Percentiles rank a stretch among this genome's conserved stretches.
phyloP scores from a whole-genome alignment of 441 rosid genomes.

The Populus trichocarpa region DNA sequence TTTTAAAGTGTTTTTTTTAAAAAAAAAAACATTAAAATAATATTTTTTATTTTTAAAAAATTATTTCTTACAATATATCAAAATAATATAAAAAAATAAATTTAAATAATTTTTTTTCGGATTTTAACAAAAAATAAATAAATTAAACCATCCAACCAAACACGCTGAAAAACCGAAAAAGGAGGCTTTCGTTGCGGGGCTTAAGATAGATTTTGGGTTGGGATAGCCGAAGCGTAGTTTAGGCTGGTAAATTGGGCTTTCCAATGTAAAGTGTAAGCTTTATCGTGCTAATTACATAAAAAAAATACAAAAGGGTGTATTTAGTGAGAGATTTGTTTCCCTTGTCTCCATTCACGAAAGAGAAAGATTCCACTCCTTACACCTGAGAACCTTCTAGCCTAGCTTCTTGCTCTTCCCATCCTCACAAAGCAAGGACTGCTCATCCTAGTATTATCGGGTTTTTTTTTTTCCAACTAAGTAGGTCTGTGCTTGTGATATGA shows the following conservation, averaged over 20 bases:
- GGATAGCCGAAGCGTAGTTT: constrained; percentile 16
- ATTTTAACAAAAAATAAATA: too few species aligned
- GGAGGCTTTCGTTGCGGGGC: neutral
- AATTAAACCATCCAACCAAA: too few species aligned
- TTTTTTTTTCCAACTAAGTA: neutral
- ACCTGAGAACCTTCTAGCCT: neutral
- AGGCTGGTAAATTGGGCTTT: constrained; percentile 22
- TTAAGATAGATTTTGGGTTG: neutral
- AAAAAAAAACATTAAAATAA: too few species aligned
- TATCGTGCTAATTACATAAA: constrained; percentile 25
- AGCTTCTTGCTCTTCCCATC: too few species aligned
- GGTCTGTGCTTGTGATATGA: constrained; percentile 7
- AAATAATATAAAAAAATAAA: too few species aligned
- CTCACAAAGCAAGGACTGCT: neutral
- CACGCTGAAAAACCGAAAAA: neutral
- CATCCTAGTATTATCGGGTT: neutral
- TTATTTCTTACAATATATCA: too few species aligned
- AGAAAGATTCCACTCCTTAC: constrained; percentile 31
- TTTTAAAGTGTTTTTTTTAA: too few species aligned
- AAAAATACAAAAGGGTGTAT: constrained; percentile 10
- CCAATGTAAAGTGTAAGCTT: constrained; percentile 31
- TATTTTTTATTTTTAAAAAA: too few species aligned
- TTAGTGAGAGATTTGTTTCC: constrained; percentile 27
- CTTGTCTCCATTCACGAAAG: constrained; percentile 37
- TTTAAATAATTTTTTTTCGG: too few species aligned